Evolutionary conservation across 2,329 filamentous ascomycete genomes (phyloP).

Genomic region (Ceratocystis diversiconidia): DNA sequence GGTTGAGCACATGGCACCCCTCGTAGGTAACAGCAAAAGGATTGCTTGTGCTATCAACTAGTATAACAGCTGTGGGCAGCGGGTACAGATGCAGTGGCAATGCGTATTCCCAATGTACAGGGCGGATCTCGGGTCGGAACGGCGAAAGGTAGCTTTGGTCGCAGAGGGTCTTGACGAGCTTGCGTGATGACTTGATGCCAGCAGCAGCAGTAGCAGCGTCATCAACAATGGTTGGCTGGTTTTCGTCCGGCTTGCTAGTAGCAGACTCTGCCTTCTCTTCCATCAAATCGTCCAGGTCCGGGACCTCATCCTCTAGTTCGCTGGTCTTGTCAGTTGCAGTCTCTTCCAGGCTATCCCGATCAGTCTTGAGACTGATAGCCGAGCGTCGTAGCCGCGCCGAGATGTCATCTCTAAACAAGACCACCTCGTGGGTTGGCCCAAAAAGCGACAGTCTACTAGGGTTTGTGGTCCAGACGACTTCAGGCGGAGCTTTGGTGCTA

Average conservation of each 20-base stretch:
- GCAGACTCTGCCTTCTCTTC: slow-evolving; percentile 29
- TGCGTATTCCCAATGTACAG: slow-evolving; percentile 81
- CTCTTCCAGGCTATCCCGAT: slow-evolving; percentile 26
- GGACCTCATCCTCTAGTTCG: slow-evolving; percentile 16
- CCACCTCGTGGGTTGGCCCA: slow-evolving; percentile 74
- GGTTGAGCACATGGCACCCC: slow-evolving; percentile 92
- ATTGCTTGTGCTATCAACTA: slow-evolving; percentile 69
- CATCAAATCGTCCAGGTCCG: slow-evolving; percentile 26
- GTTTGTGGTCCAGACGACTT: slow-evolving; percentile 79
- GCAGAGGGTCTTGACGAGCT: slow-evolving; percentile 78
- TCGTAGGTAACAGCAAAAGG: slow-evolving; percentile 85
- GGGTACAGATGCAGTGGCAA: slow-evolving; percentile 70
- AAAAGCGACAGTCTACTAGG: slow-evolving; percentile 72
- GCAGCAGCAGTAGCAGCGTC: neutral
- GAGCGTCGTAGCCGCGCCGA: slow-evolving; percentile 63
- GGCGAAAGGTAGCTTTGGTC: slow-evolving; percentile 83
- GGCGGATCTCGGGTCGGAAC: slow-evolving; percentile 65
- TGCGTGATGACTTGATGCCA: slow-evolving; percentile 48
- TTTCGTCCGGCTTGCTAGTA: slow-evolving; percentile 27
- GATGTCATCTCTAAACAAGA: slow-evolving; percentile 77
- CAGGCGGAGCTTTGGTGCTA: slow-evolving; percentile 41
- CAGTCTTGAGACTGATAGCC: slow-evolving; percentile 52
- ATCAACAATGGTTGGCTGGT: slow-evolving; percentile 22
- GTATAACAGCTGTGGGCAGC: slow-evolving; percentile 65
- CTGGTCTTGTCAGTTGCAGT: neutral